Base-by-base conservation (phyloP, 345 rosid genomes). In the Anastatica hierochuntica region DNA sequence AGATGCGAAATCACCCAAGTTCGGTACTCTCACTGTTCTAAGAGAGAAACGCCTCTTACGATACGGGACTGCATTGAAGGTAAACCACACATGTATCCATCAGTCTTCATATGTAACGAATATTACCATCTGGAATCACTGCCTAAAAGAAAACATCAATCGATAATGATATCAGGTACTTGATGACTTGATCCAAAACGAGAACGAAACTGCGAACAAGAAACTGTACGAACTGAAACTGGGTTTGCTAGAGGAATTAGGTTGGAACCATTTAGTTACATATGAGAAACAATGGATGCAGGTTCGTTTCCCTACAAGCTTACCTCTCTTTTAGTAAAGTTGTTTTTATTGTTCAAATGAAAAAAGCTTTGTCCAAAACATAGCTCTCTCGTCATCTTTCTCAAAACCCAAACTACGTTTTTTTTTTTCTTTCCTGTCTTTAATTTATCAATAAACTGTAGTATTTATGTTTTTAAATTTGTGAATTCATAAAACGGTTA, bases 61-160 rank as follows among this genome's bases (percentile, higher is more conserved):
- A 70, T 85, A 74, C 0, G 97, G 98, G 57, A 77, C 85, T 5
- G 97, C 98, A 1, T 71, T 92, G 49, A 92, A 92, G 98, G 98
- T 88, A 72, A 53, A 16, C 44, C 10, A n/a, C 29, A 9, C 33
- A 29, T 3, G 27, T 18, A 15, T 6, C n/a, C n/a, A 34, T 27
- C 31, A 24, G 19, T 46, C 4, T 20, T 20, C 7, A 24, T 3
- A 49, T 58, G 37, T 21, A 51, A n/a, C n/a, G n/a, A 50, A 45
- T 16, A n/a, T 20, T 27, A 15, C 42, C 44, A 44, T 29, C 23
- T 37, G 35, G 44, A 17, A 35, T 26, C 40, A 29, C 36, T 31
- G 36, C 1, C 3, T 2, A 11, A 5, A 5, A 27, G 7, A 27
- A 27, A 31, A 10, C 7, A 9, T 31, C 12, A 34, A 23, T 17